Evolutionary conservation across 495 filamentous ascomycete species (phyloP), one percentile per base, ranked within the genome.

Genomic region (Podospora pseudocomata): DNA sequence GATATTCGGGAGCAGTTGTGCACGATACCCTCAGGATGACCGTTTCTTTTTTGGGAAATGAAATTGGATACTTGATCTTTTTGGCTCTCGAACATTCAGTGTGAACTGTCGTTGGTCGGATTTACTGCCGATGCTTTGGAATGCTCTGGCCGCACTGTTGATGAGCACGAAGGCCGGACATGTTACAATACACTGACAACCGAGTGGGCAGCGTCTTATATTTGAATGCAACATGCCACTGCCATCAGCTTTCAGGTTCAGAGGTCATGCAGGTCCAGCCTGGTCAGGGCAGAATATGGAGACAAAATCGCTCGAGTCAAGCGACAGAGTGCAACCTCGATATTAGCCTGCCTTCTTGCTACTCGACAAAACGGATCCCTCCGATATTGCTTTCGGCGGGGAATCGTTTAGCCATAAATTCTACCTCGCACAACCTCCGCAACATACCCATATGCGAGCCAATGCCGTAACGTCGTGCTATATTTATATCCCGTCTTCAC

Each of bases 381-480:
- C 4, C 49, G 23, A 70, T 53, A 70, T 70, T 70, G 64, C 13
- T 34, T 59, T 56, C 63, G 26, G 58, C 59, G 53, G 59, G 54
- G 64, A 19, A 60, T 44, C 30, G 15, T 70, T 70, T 70, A 70
- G 57, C 68, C 68, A 70, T 39, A 70, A 44, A 66, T 66, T 70
- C 59, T 2, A 39, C 63, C 56, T 16, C 27, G 57, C 64, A 20
- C 15, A 18, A 54, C n/a, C 16, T 19, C 58, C n/a, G 3, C 54
- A 27, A 44, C 19, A 49, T 28, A 5, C 13, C 15, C 20, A 9
- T 7, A 20, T 30, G 58, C 28, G 28, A 55, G 7, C 6, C 30
- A 61, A 55, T 32, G 5, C 59, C 44, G 53, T 70, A 65, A 34
- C 62, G 13, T 16, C n/a, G 39, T 65, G 18, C 68, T 70, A 70